Conservation (phyloP, 2,329 filamentous ascomycete genomes). For the Scopulariopsis brevicaulis region DNA sequence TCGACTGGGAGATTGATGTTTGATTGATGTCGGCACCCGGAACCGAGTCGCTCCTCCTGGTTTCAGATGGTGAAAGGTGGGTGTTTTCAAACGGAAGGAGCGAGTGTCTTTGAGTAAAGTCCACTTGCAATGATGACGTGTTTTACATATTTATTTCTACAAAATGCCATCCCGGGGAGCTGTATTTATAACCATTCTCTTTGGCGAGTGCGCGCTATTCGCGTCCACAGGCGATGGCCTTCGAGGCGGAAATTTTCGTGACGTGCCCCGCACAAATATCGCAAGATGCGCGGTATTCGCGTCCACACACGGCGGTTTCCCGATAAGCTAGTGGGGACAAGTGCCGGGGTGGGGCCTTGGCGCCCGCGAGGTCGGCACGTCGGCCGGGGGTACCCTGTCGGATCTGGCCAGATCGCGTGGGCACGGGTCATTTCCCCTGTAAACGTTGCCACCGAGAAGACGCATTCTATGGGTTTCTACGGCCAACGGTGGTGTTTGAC, state of each 20-base stretch:
- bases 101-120: background rate
- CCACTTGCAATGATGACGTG: background rate
- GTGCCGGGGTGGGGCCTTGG: too few relatives aligned
- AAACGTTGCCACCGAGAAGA: too few relatives aligned
- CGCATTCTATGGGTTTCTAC: too few relatives aligned
- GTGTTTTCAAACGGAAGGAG: background rate
- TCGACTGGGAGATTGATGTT: background rate
- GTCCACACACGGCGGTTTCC: background rate
- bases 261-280: background rate
- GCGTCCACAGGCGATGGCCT: background rate
- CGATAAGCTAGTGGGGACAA: too few relatives aligned
- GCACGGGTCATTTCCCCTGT: too few relatives aligned
- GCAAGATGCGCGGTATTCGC: background rate
- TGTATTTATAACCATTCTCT: background rate
- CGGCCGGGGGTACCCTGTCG: too few relatives aligned
- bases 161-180: background rate
- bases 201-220: background rate
- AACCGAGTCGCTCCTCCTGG: background rate
- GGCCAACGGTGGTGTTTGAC: too few relatives aligned
- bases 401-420: too few relatives aligned
- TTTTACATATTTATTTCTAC: background rate
- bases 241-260: background rate
- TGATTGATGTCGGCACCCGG: background rate
- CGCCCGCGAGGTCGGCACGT: too few relatives aligned
- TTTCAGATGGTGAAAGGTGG: background rate